Evolutionary conservation across 2,329 filamentous ascomycete species (phyloP), one percentile per base, ranked within the genome.

Genomic region (Thermothelomyces thermophilus): DNA sequence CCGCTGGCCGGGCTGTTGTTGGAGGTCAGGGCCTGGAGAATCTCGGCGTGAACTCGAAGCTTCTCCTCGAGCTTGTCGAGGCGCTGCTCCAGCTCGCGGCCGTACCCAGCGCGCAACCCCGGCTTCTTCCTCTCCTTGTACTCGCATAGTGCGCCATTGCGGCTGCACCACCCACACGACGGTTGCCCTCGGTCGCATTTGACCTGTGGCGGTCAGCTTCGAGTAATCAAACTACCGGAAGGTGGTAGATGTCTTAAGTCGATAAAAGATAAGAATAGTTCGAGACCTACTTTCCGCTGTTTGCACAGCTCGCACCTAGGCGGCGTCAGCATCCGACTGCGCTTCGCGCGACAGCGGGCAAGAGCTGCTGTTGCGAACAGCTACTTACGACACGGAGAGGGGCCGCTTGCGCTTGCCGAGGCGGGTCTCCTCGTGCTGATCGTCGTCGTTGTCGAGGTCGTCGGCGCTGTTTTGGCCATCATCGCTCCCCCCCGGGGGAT

Each of bases 171-270:
- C 43, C 82, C 80, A 60, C 82, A 85, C 5, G 81, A 79, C 1
- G 86, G 86, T 60, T 88, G 84, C 5, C 82, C 83, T 31, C 87
- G 79, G 67, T 90, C 86, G 66, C 84, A 87, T 75, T 86, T 86
- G 24, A 85, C 82, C 80, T 83, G 59, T 24, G 30, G 9, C 19
- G 41, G 53, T 53, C 44, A 55, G 52, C 37, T 6, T 17, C 19
- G 35, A 22, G 48, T n/a, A 28, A 13, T 14, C 2, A 8, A 36
- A 20, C 19, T 37, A 26, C 48, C 16, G 22, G 16, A 17, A 1
- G 8, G 31, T 16, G 10, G 5, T 14, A 11, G 40, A 26, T 17
- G 19, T 3, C 14, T 17, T 22, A 20, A 3, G 10, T 7, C 14
- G 16, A 17, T 5, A 28, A 33, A 7, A 3, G 9, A 22, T 16